Evolutionary conservation across 108 stramenopile species (phyloP).

Genomic region (Discostella pseudostelligera): DNA sequence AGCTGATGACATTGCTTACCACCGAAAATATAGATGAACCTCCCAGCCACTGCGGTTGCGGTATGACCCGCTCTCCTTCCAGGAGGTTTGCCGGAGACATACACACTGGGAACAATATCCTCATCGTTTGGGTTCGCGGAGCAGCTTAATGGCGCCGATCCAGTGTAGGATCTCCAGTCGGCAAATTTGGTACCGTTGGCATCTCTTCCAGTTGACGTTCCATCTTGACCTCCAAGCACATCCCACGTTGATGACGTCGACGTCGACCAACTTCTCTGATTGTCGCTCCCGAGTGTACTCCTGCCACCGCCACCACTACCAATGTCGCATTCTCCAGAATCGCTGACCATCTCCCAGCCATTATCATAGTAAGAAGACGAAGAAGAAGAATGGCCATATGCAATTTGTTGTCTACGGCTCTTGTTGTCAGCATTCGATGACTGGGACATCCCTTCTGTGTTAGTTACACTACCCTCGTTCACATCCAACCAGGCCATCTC

Average conservation of each 20-base stretch:
- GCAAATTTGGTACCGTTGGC: slow-evolving; percentile 24
- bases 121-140: slow-evolving; percentile 87
- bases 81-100: slow-evolving; percentile 72
- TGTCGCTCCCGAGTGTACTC: neutral
- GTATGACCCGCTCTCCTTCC: slow-evolving; percentile 92
- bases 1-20: slow-evolving; percentile 36
- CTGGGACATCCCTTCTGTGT: slow-evolving; percentile 13
- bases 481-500: slow-evolving; percentile 91
- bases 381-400: neutral
- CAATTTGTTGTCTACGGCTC: slow-evolving; percentile 16
- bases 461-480: slow-evolving; percentile 18
- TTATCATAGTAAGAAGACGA: slow-evolving; percentile 3
- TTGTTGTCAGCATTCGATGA: neutral
- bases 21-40: slow-evolving; percentile 82
- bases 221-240: slow-evolving; percentile 40
- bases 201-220: slow-evolving; percentile 22
- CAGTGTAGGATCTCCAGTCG: slow-evolving; percentile 63
- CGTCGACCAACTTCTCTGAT: neutral
- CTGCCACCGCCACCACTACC: neutral
- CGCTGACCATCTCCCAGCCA: slow-evolving; percentile 12
- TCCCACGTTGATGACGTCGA: slow-evolving; percentile 14
- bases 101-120: slow-evolving; percentile 71
- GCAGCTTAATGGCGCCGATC: slow-evolving; percentile 16
- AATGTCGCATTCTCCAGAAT: slow-evolving; percentile 1
- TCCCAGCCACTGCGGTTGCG: slow-evolving; percentile 80